Base-by-base conservation (phyloP, 768 basidiomycete genomes). In the Suillus alpinus region DNA sequence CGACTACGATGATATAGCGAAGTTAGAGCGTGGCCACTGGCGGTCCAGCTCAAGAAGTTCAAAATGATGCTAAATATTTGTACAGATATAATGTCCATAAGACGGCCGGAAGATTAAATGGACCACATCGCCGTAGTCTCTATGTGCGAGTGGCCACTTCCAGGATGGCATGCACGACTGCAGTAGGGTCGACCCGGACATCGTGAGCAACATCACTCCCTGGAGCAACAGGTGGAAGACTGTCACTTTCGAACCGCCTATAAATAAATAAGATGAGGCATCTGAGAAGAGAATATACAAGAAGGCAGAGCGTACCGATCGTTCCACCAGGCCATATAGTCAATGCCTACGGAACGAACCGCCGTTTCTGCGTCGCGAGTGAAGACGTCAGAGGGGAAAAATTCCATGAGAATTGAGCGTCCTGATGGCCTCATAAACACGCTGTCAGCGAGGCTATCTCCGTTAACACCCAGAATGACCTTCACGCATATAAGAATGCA, bases 311-410 rank as follows among this genome's bases (percentile, higher is more conserved):
- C 74, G 55, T 55, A 78, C 76, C 66, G 67, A 36, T 67, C 73
- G 20, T 77, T 76, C 73, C 79, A 80, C 86, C 85, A 87, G 8
- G 83, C 87, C 51, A 85, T 68, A 66, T 90, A 89, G 10, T 75
- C 73, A 59, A 87, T 76, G 10, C 83, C 81, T 26, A 87, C 67
- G 8, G 83, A 80, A 32, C 74, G 74, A n/a, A 78, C 78, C 20
- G 87, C 80, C 53, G 84, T 73, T 66, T 87, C 83, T 60, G 82
- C 80, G 65, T 91, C 88, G 52, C 80, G 82, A 29, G 80, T 78
- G 71, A 89, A 92, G 20, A 80, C 80, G n/a, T 81, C 82, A 2
- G 80, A 76, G 20, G 86, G 88, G 74, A 90, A 92, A 67, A 94
- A 79, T 73, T 95, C 92, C 76, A 93, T 83, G 39, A 93, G 77